Conservation (phyloP, 495 filamentous ascomycete species). For the Chaetomium tenue region DNA sequence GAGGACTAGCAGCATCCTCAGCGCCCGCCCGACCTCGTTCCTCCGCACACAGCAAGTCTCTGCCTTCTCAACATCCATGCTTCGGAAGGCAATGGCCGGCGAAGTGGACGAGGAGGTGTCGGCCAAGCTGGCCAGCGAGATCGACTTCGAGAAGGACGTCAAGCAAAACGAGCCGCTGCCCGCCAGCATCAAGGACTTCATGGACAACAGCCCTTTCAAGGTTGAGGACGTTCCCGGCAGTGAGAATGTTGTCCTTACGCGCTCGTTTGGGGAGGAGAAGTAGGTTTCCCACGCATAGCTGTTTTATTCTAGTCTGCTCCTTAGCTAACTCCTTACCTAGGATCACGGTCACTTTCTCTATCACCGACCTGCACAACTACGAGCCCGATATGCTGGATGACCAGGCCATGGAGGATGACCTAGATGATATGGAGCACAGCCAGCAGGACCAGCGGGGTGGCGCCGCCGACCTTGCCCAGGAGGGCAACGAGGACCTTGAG, state of each 20-base stretch:
- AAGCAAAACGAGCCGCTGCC: conserved; percentile 59
- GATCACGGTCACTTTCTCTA: conserved; percentile 89
- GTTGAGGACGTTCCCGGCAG: conserved; percentile 75
- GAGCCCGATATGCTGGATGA: conserved; percentile 48
- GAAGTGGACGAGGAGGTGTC: conserved; percentile 70
- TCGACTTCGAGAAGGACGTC: conserved; percentile 61
- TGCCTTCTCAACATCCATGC: conserved; percentile 69
- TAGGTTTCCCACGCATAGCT: conserved; percentile 42
- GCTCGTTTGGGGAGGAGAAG: conserved; percentile 85
- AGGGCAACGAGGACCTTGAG: conserved; percentile 49
- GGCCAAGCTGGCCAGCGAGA: conserved; percentile 74
- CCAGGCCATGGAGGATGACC: conserved; percentile 70
- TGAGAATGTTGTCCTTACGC: conserved; percentile 81
- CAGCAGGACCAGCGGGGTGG: conserved; percentile 43
- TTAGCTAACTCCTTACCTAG: conserved; percentile 45
- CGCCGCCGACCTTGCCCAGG: conserved; percentile 32
- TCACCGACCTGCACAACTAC: conserved; percentile 79
- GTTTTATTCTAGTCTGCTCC: background rate
- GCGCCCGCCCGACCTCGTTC: conserved; percentile 31
- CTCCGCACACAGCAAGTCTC: conserved; percentile 57
- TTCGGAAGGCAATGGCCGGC: conserved; percentile 48
- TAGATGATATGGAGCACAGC: conserved; percentile 45
- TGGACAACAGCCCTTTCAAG: conserved; percentile 69
- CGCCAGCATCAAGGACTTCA: conserved; percentile 65
- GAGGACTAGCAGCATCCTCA: conserved; percentile 36